Percentiles rank a stretch among this genome's conserved stretches.
These are phyloP conservation scores for Candida awuae DNA, from an alignment of 805 yeast genomes.

Conservation along the genomic window DNA sequence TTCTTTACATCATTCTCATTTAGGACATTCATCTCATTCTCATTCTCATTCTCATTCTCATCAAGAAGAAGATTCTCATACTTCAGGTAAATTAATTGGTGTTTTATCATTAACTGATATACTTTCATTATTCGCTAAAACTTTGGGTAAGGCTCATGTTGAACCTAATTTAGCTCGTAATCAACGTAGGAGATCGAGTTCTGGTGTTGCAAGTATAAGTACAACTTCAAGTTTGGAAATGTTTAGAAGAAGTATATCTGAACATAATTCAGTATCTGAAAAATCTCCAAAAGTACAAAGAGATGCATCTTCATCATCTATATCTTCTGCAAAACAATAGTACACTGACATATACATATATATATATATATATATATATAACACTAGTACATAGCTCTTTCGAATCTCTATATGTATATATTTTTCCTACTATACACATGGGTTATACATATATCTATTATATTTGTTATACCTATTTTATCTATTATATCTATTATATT, in stretches of 20 bases:
- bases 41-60: slow-evolving; percentile 8
- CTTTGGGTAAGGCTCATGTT: slow-evolving; percentile 55
- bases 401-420: too few species aligned
- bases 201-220: slow-evolving; percentile 28
- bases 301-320: neutral
- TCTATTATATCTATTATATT: too few species aligned
- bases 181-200: slow-evolving; percentile 66
- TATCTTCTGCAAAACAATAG: neutral
- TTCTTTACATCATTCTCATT: slow-evolving; percentile 5
- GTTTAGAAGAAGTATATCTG: slow-evolving; percentile 34
- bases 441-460: too few species aligned
- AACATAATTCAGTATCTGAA: slow-evolving; percentile 6
- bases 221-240: slow-evolving; percentile 34
- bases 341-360: too few species aligned
- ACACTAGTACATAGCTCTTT: too few species aligned
- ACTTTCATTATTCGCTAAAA: slow-evolving; percentile 68
- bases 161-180: slow-evolving; percentile 87
- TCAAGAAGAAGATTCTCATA: slow-evolving; percentile 33
- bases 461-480: neutral
- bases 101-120: slow-evolving; percentile 91
- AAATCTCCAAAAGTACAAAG: neutral
- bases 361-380: too few species aligned
- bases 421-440: too few species aligned
- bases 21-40: neutral
- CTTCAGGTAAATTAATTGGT: slow-evolving; percentile 79